Base-by-base conservation (phyloP, 495 filamentous ascomycete species). In the Lophium mytilinum region DNA sequence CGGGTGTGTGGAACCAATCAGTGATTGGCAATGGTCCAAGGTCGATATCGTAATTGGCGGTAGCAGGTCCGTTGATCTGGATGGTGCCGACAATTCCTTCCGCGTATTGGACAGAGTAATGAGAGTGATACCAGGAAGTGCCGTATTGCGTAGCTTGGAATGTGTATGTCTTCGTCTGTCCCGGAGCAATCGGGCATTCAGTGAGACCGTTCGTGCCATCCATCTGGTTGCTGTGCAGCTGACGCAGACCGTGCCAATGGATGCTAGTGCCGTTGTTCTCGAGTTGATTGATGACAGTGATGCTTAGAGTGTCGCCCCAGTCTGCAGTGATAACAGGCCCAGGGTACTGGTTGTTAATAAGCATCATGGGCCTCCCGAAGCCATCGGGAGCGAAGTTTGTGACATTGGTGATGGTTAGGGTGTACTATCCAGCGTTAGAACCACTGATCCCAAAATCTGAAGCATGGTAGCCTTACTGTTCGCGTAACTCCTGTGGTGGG, bases 181-280 rank as follows among this genome's bases (percentile, higher is more conserved):
- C 68, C 11, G 69, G 69, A 21, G 70, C 67, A 48, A 72, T 60
- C 9, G 71, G 64, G 52, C 71, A 72, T 55, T 74, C 69, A 7
- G 71, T 74, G 41, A 74, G 53, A 19, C 69, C 71, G 39, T 55
- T 57, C 11, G 63, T 64, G 40, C 71, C 70, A 48, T 74, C 71
- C 56, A 64, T 59, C 19, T 56, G 50, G 50, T 61, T 66, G 35
- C 46, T 63, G 45, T 61, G 36, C 10, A 65, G 57, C 47, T 72
- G 70, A 11, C 71, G 50, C n/a, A 74, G 35, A 30, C 71, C 71
- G 50, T 74, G 71, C 67, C 67, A 74, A 58, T 74, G 70, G 14
- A 74, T 63, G 30, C 63, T 48, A 9, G 71, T 74, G 12, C 70
- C 71, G 50, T 73, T 73, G 37, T 66, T 53, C n/a, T 60, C 42